Evolutionary conservation across 257 asterid genomes (phyloP).

Genomic region (Scutellaria minor): DNA sequence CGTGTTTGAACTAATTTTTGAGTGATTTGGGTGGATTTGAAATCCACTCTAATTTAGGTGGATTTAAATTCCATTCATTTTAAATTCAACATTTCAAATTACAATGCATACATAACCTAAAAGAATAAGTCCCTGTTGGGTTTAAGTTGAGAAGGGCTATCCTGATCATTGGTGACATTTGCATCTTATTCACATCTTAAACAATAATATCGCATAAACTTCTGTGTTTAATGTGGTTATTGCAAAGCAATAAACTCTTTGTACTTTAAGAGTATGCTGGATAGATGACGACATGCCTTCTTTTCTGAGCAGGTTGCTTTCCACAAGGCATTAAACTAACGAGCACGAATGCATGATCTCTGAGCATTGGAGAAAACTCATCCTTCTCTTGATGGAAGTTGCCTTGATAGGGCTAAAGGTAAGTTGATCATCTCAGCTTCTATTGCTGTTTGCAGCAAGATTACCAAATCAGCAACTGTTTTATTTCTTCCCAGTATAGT

Average conservation of each 20-base stretch:
- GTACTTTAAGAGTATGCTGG: constrained; percentile 14
- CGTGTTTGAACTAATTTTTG: too few species aligned
- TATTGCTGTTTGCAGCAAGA: constrained; percentile 20
- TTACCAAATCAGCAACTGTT: constrained; percentile 8
- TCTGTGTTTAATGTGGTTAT: constrained; percentile 3
- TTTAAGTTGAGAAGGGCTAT: background rate
- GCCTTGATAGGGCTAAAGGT: constrained; percentile 32
- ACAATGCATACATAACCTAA: too few species aligned
- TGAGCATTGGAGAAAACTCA: constrained; percentile 3
- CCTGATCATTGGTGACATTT: background rate
- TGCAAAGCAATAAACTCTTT: background rate
- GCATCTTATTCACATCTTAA: background rate
- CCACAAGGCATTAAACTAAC: constrained; percentile 70
- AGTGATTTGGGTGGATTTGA: too few species aligned
- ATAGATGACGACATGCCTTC: constrained; percentile 21
- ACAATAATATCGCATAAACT: background rate
- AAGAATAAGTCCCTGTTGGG: background rate
- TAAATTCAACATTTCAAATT: too few species aligned
- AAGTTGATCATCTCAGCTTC: constrained; percentile 31
- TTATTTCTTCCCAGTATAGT: background rate
- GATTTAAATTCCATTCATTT: too few species aligned
- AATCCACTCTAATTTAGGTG: too few species aligned
- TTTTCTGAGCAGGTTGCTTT: constrained; percentile 71
- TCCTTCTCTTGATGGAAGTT: constrained; percentile 28
- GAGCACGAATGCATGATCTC: background rate